A percentile compares a stretch with the other conserved stretches of the same genome.
phyloP scores from a whole-genome alignment of 805 yeast genomes.

The Myxozyma nipponensis region DNA sequence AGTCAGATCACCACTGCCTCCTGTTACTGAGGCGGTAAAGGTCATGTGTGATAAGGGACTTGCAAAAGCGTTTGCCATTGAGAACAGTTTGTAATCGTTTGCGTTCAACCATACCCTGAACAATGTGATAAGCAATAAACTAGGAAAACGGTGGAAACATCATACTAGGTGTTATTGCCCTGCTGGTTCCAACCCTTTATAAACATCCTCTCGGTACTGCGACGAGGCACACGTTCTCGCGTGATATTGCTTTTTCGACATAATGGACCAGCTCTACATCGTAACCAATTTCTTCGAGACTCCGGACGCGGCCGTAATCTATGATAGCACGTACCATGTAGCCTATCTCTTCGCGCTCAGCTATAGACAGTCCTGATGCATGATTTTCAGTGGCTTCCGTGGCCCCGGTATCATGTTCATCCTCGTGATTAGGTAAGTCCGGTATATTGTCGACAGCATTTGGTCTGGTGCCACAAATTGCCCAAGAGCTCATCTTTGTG shows the following conservation, averaged over 20 bases:
- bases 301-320: slow-evolving; percentile 64
- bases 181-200: too few species aligned
- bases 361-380: slow-evolving; percentile 44
- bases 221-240: slow-evolving; percentile 64
- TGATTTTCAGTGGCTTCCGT: slow-evolving; percentile 37
- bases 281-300: slow-evolving; percentile 38
- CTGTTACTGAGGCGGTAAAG: slow-evolving; percentile 11
- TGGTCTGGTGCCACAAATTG: slow-evolving; percentile 64
- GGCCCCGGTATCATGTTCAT: slow-evolving; percentile 1
- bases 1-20: slow-evolving; percentile 23
- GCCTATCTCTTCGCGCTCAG: slow-evolving; percentile 60
- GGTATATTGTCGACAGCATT: not conserved
- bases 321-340: slow-evolving; percentile 64
- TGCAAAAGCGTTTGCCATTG: slow-evolving; percentile 12
- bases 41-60: slow-evolving; percentile 9
- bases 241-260: slow-evolving; percentile 52
- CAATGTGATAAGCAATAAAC: too few species aligned
- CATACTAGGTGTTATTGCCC: too few species aligned
- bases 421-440: not conserved
- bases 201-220: slow-evolving; percentile 15
- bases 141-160: too few species aligned
- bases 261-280: slow-evolving; percentile 55
- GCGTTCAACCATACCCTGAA: too few species aligned
- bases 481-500: slow-evolving; percentile 78
- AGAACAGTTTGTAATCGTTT: slow-evolving; percentile 13